phyloP scores from a whole-genome alignment of 2,329 filamentous ascomycete genomes.

The Trichophyton mentagrophytes region DNA sequence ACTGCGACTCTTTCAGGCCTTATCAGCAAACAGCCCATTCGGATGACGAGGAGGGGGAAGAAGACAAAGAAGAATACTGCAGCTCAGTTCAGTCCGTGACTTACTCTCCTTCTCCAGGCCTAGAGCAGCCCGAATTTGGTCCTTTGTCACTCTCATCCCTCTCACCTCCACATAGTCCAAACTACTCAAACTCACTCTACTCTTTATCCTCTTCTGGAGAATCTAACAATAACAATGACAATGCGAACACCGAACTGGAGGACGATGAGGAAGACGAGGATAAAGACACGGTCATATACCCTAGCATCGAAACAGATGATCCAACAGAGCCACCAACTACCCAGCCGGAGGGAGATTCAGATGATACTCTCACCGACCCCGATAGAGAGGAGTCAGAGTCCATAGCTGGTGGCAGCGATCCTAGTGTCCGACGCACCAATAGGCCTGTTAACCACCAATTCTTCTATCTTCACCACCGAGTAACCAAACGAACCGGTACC shows the following conservation, averaged over 20 bases:
- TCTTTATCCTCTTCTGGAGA: neutral
- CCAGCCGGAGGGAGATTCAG: neutral
- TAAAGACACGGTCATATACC: neutral
- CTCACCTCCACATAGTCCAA: neutral
- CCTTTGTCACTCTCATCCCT: neutral
- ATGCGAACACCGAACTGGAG: neutral
- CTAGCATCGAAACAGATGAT: neutral
- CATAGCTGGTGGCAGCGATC: neutral
- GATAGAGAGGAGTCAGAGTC: neutral
- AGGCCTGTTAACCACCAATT: neutral
- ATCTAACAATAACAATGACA: too few species aligned
- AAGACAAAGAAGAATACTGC: neutral
- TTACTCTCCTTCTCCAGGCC: neutral
- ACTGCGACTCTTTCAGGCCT: too few species aligned
- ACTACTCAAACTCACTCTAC: neutral
- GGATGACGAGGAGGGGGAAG: neutral
- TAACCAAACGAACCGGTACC: neutral
- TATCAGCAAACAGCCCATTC: too few species aligned
- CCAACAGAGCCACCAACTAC: neutral
- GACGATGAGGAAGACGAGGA: neutral
- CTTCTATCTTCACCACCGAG: neutral
- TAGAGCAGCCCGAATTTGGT: neutral
- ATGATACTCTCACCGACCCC: neutral
- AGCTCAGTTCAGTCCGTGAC: neutral
- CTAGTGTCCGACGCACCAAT: neutral